Evolutionary conservation across 306 rosid species (phyloP), one percentile per base, ranked within the genome.

Genomic region (Pachyrhizus erosus): DNA sequence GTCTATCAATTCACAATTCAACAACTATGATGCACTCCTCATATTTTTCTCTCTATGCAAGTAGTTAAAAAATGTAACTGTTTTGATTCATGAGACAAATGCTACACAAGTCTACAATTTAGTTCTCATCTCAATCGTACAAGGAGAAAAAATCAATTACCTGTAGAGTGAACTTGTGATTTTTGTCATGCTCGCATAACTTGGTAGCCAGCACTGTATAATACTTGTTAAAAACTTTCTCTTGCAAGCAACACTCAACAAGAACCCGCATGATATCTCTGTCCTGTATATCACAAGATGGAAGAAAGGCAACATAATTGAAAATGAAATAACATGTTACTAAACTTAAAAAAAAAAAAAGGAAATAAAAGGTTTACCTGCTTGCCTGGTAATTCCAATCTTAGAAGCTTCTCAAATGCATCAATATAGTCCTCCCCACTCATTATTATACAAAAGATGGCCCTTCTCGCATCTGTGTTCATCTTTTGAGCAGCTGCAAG

Each of bases 101-200:
- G 11, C 64, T 37, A 64, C 10, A 40, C 71, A 73, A n/a, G 27
- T 65, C 33, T 39, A 48, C 2, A 67, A 79, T 23, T 57, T 21
- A 55, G 60, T 60, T 45, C 33, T 42, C 54, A 71, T 71, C 73
- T 46, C 37, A 37, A 73, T 54, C 70, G 43, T 29, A 34, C 13
- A 29, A 48, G 49, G 31, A 55, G n/a, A 86, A 9, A 57, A 61
- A 71, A 73, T 45, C 46, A 70, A 61, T 85, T 85, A 95, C 98
- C 97, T 95, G 97, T 31, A 96, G 88, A 23, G 99, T 96, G 75
- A 96, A 93, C 87, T 91, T 96, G 87, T 96, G 98, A 85, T 92
- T 93, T 84, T 93, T 96, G 76, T 96, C 98, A 87, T 93, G 94
- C 84, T 88, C 96, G 9, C 99, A 96, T 90, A 96, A 84, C 86